Conservation (phyloP, 805 yeast genomes). For the Myxozyma melibiosi region DNA sequence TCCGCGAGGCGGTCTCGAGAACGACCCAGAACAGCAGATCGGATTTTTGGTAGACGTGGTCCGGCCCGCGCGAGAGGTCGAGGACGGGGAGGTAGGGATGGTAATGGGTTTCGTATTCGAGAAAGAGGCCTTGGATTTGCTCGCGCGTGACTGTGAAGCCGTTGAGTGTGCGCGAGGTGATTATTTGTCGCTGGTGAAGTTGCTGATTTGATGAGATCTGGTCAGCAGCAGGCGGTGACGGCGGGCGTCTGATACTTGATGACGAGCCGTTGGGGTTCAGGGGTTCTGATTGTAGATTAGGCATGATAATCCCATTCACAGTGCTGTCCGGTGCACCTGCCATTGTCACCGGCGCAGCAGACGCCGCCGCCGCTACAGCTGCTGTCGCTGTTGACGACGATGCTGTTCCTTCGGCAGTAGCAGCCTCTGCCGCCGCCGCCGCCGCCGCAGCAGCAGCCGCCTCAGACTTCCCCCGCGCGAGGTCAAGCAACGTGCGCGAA, state of each 20-base stretch:
- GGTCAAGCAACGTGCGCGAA: constrained; percentile 29
- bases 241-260: neutral
- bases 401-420: too few species aligned
- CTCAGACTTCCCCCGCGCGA: constrained; percentile 28
- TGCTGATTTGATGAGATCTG: neutral
- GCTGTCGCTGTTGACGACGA: too few species aligned
- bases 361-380: too few species aligned
- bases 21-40: constrained; percentile 95
- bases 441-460: constrained; percentile 1
- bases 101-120: constrained; percentile 73
- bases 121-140: constrained; percentile 62
- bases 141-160: constrained; percentile 62
- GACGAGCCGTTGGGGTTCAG: too few species aligned
- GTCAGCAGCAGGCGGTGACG: neutral
- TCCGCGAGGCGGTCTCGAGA: constrained; percentile 78
- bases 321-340: too few species aligned
- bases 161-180: constrained; percentile 68
- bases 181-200: neutral
- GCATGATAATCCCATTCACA: too few species aligned
- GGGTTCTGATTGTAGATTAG: too few species aligned
- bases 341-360: too few species aligned
- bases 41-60: constrained; percentile 71
- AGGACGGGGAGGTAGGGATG: constrained; percentile 89
- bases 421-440: neutral
- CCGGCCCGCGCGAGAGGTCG: constrained; percentile 80